Evolutionary conservation across 2,329 filamentous ascomycete genomes (phyloP).

Genomic region (Exophiala phaeomuriformis): DNA sequence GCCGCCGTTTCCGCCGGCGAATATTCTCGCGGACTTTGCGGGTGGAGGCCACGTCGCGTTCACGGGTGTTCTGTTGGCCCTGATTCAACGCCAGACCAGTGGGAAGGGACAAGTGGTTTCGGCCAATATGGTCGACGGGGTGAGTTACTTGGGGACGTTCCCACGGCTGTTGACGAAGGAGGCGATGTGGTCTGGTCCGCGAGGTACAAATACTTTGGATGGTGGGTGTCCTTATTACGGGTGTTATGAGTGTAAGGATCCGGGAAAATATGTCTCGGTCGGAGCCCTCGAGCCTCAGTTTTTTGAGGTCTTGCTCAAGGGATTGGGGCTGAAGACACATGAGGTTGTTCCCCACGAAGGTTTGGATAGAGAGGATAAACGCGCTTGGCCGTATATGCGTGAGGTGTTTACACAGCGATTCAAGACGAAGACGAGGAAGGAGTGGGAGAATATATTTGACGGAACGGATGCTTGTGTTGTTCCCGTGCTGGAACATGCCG

Average conservation of each 20-base stretch:
- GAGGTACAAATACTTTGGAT: constrained; percentile 74
- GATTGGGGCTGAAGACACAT: constrained; percentile 52
- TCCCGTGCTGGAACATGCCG: constrained; percentile 70
- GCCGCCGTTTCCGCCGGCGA: constrained; percentile 70
- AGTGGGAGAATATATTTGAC: constrained; percentile 85
- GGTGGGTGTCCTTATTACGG: constrained; percentile 83
- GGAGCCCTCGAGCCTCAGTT: constrained; percentile 86
- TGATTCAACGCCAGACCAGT: constrained; percentile 51
- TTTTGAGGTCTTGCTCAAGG: constrained; percentile 60
- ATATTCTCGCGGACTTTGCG: constrained; percentile 84
- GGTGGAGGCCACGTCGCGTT: constrained; percentile 79
- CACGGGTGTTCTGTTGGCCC: constrained; percentile 71
- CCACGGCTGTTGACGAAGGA: constrained; percentile 61
- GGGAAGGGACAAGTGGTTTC: constrained; percentile 83
- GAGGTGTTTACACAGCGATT: constrained; percentile 58
- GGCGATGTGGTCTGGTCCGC: constrained; percentile 53
- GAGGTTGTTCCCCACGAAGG: constrained; percentile 37
- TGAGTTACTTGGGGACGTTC: constrained; percentile 69
- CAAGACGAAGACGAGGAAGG: constrained; percentile 58
- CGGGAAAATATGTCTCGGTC: constrained; percentile 69
- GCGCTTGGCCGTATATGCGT: constrained; percentile 61
- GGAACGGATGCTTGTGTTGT: constrained; percentile 87
- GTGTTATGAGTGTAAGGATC: constrained; percentile 76
- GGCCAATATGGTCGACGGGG: constrained; percentile 94
- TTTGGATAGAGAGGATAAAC: constrained; percentile 51